A percentile compares a stretch with the other conserved stretches of the same genome.
Evolutionary conservation across 140 eudicot species (phyloP).

Genomic region (Bidens hawaiensis): DNA sequence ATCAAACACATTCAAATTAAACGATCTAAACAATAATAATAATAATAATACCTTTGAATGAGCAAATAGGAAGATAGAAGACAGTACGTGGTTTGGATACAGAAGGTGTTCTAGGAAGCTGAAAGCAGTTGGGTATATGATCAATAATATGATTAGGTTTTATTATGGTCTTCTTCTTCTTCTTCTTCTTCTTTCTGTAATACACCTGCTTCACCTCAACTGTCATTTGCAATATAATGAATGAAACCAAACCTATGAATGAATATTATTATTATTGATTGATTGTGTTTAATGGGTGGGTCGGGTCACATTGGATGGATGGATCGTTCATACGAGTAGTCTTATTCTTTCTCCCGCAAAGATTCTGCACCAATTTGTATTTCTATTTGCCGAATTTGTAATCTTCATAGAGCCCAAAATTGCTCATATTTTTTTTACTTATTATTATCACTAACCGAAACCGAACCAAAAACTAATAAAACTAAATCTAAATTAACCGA

Average conservation of each 20-base stretch:
- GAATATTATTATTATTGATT: constrained; percentile 4
- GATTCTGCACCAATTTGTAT: constrained; percentile 12
- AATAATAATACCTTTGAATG: constrained; percentile 31
- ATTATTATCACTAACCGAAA: too few relatives aligned
- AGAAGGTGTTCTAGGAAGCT: constrained; percentile 43
- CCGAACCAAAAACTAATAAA: too few relatives aligned
- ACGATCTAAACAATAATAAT: neutral
- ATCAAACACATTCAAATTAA: neutral
- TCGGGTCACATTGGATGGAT: constrained; percentile 27
- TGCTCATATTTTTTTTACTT: neutral
- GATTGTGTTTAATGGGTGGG: constrained; percentile 28
- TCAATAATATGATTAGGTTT: too few relatives aligned
- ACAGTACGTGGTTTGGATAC: constrained; percentile 40
- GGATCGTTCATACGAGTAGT: neutral
- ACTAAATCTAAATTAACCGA: too few relatives aligned
- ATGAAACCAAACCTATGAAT: constrained; percentile 22
- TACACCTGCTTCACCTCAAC: constrained; percentile 32
- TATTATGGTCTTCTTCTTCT: neutral
- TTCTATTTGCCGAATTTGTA: neutral
- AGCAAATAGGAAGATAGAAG: constrained; percentile 29
- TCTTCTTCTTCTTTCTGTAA: constrained; percentile 15
- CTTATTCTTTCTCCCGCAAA: constrained; percentile 5
- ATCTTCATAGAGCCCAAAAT: constrained; percentile 16
- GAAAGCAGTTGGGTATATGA: constrained; percentile 37
- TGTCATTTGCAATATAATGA: constrained; percentile 1